Base-by-base conservation (phyloP, 106 monocot species). In the Phalaenopsis aphrodite region DNA sequence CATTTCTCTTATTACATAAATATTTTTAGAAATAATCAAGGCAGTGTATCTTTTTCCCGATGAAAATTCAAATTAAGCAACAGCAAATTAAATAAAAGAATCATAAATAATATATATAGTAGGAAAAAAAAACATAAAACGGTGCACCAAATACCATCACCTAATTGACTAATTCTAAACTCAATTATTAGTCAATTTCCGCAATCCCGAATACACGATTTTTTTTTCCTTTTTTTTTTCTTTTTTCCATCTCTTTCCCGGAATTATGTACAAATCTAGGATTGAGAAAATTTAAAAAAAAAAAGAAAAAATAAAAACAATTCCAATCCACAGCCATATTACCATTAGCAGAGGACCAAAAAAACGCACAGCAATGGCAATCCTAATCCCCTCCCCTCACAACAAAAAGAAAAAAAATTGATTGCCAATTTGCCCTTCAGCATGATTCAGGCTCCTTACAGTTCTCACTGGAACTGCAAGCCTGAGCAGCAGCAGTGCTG, bases 181-280 rank as follows among this genome's bases (percentile, higher is more conserved):
- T 76, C 47, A 12, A 76, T 91, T 88, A 88, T 91, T 88, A 56
- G 56, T 81, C 80, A 79, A 86, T 88, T 88, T 88, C 64, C 75
- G 85, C 78, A 83, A 79, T 81, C 81, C 75, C 80, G 71, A 72
- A 83, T 78, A 84, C 76, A 84, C 72, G 68, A 30, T 0, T 43
- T 69, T 61, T 83, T 75, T 78, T 87, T 74, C 43, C 79, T 52
- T 83, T 80, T 21, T 85, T 39, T 38, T 74, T 43, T 74, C 9
- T 5, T 74, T 74, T 76, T 41, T 74, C 18, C 42, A 43, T 43
- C 49, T 23, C 42, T 47, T 52, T 49, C 21, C 21, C 42, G 24
- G 78, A 74, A 67, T 21, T 42, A 94, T 94, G 79, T 94, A 94
- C 91, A 94, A 79, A 87, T 82, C 80, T 48, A 76, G 89, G 82